phyloP scores from a whole-genome alignment of 2,329 filamentous ascomycete genomes.

The Talaromyces pinophilus region DNA sequence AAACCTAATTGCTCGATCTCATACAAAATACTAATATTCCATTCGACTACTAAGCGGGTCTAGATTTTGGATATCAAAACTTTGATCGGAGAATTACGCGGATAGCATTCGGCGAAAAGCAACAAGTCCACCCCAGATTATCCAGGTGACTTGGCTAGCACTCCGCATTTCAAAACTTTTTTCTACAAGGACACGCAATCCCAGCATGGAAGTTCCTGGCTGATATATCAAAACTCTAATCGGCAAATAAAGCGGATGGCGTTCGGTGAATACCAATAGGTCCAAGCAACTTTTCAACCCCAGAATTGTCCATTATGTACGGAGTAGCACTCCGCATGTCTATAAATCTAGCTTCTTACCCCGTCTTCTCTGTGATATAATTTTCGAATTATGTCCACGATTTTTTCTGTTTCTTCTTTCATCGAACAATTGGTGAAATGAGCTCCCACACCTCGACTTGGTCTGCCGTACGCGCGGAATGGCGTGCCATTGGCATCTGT shows the following conservation, averaged over 20 bases:
- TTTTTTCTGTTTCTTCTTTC: neutral
- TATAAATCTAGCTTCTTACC: constrained; percentile 11
- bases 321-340: constrained; percentile 4
- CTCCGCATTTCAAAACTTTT: neutral
- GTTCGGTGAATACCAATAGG: neutral
- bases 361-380: neutral
- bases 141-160: neutral
- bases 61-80: neutral
- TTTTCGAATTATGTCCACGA: neutral
- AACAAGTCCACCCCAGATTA: neutral
- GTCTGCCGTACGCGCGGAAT: constrained; percentile 1
- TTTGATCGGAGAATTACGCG: constrained; percentile 2
- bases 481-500: constrained; percentile 10
- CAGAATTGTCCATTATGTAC: neutral
- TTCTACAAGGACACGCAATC: neutral
- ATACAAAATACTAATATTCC: neutral
- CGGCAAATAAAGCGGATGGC: neutral
- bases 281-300: neutral
- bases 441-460: neutral
- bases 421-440: neutral
- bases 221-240: neutral
- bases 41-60: neutral
- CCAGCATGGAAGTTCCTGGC: neutral
- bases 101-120: neutral
- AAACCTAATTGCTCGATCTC: neutral